Percentiles rank a stretch among this genome's conserved stretches.
Conservation (phyloP, 768 basidiomycete genomes). For the Calocera cornea region DNA sequence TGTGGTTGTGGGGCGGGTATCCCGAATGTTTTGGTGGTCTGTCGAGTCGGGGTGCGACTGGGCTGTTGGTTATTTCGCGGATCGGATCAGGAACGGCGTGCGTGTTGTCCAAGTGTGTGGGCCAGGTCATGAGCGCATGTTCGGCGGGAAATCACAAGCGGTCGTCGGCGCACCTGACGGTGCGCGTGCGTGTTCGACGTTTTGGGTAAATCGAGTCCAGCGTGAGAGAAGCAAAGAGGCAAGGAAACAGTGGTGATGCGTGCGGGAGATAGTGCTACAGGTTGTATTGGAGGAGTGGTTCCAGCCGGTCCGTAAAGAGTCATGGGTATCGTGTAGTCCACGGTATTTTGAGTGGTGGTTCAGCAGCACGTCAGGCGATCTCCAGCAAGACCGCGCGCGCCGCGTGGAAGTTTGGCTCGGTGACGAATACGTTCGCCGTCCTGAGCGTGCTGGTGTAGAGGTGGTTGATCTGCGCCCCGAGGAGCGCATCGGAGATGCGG, state of each 20-base stretch:
- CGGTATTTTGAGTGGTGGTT: neutral
- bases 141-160: no score
- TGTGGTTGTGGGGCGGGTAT: no score
- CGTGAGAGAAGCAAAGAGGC: neutral
- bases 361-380: neutral
- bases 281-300: neutral
- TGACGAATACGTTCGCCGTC: neutral
- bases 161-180: no score
- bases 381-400: neutral
- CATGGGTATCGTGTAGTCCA: constrained; percentile 3
- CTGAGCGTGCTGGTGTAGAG: neutral
- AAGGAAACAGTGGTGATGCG: neutral
- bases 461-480: neutral
- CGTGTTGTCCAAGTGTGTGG: no score
- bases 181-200: no score
- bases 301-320: neutral
- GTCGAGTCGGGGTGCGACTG: no score
- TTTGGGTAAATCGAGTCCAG: neutral
- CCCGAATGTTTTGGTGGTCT: no score
- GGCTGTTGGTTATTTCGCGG: no score
- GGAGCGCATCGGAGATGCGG: neutral
- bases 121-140: no score
- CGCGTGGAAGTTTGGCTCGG: neutral
- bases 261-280: neutral
- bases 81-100: no score